Evolutionary conservation across 108 stramenopile genomes (phyloP), one percentile per base, ranked within the genome.

Genomic region (Cylindrotheca closterium): DNA sequence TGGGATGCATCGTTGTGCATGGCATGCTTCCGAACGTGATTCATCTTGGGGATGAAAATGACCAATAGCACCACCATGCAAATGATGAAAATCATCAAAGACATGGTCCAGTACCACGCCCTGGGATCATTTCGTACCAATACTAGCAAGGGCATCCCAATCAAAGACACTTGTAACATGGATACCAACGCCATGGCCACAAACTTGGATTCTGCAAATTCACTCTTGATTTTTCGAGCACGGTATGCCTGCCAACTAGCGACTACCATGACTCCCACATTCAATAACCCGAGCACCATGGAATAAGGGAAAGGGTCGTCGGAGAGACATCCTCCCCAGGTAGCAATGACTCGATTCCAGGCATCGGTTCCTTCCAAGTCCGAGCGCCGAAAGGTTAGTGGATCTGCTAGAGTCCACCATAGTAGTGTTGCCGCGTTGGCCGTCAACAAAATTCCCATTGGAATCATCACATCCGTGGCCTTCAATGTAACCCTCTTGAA

Each of bases 391-490:
- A 62, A 84, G 37, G 33, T 34, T 10, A 80, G 28, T 19, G 82
- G 75, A 59, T 78, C 78, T 1, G 82, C 21, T 8, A 63, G 31
- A 27, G 81, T 82, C 86, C 86, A 87, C 17, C 53, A 60, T 42
- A 71, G 19, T 24, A 87, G 55, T n/a, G n/a, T n/a, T n/a, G n/a
- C n/a, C n/a, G n/a, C n/a, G 55, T 82, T 79, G 21, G 33, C 1
- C 17, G 54, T 48, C 17, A 75, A 47, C 10, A 79, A 27, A 25
- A 51, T 47, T 12, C 51, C 18, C 34, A 82, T 47, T 18, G 81
- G 81, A 45, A 56, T 58, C 1, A 65, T 48, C 4, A 82, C 77
- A 62, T 82, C 81, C 12, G 4, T 34, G 15, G 59, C 46, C 15
- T 70, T 71, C 22, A 82, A 48, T 47, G 67, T 60, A 24, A 79